Conservation (phyloP, 164 flowering plant genomes). For the Chloranthus sessilifolius region DNA sequence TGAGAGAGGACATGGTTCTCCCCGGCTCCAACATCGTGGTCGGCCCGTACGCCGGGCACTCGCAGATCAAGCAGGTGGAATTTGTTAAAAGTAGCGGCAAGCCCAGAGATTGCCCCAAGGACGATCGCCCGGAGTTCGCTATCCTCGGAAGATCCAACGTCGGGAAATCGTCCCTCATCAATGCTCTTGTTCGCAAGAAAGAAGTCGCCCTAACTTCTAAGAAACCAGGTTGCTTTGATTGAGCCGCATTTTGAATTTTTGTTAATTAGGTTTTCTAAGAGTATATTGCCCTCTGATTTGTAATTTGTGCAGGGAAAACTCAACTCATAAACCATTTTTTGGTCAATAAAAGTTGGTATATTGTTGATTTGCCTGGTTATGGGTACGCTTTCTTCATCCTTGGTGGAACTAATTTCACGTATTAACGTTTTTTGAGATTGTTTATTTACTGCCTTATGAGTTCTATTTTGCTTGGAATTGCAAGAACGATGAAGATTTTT, state of each 20-base stretch:
- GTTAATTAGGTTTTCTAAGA: background rate
- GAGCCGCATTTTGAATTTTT: background rate
- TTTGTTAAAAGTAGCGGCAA: slow-evolving; percentile 76
- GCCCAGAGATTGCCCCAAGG: slow-evolving; percentile 74
- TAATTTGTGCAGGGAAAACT: slow-evolving; percentile 73
- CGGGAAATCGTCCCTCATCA: slow-evolving; percentile 90
- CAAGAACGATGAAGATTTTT: no score
- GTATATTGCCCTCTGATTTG: no score
- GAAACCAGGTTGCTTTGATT: slow-evolving; percentile 62
- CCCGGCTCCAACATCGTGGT: slow-evolving; percentile 88
- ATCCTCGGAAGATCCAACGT: slow-evolving; percentile 91
- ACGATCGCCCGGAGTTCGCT: slow-evolving; percentile 80
- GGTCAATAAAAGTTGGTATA: slow-evolving; percentile 87
- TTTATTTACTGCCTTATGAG: no score
- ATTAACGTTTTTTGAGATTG: no score
- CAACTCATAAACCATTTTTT: slow-evolving; percentile 92
- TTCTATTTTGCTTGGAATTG: no score
- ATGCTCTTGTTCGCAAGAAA: slow-evolving; percentile 66
- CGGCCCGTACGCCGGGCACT: slow-evolving; percentile 89
- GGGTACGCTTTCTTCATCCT: slow-evolving; percentile 41
- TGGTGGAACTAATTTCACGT: background rate
- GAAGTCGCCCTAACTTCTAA: slow-evolving; percentile 96
- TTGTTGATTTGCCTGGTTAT: slow-evolving; percentile 97
- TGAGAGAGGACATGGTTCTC: slow-evolving; percentile 70
- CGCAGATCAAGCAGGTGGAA: slow-evolving; percentile 77